These are phyloP conservation scores for Penicillium sclerotigenum DNA, from an alignment of 2,329 filamentous ascomycete genomes.

Conservation along the genomic window DNA sequence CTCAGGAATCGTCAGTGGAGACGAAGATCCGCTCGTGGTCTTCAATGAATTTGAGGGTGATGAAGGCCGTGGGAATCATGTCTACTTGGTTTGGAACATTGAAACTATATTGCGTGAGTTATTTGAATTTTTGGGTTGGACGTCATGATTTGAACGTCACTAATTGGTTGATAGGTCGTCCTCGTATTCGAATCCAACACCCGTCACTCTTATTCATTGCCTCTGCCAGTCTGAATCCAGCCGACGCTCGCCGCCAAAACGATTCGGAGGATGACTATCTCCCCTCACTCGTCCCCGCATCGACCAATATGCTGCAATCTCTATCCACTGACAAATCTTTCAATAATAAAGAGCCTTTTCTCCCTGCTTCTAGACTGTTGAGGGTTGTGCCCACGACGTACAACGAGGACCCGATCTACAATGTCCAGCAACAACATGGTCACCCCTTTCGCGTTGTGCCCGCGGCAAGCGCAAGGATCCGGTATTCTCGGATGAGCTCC, in stretches of 20 bases:
- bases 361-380: slow-evolving; percentile 57
- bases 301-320: slow-evolving; percentile 56
- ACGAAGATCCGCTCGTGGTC: slow-evolving; percentile 45
- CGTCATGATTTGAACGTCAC: not conserved
- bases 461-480: slow-evolving; percentile 55
- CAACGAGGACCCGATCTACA: slow-evolving; percentile 49
- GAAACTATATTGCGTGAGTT: slow-evolving; percentile 42
- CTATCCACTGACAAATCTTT: slow-evolving; percentile 51
- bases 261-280: slow-evolving; percentile 51
- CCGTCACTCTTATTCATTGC: slow-evolving; percentile 56
- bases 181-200: slow-evolving; percentile 53
- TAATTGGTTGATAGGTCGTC: slow-evolving; percentile 32
- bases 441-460: slow-evolving; percentile 55
- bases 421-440: slow-evolving; percentile 53
- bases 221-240: slow-evolving; percentile 46
- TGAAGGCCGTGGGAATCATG: slow-evolving; percentile 38
- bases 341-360: slow-evolving; percentile 48
- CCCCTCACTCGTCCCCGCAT: slow-evolving; percentile 53
- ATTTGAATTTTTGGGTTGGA: not conserved
- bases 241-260: slow-evolving; percentile 37
- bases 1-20: slow-evolving; percentile 37
- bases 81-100: slow-evolving; percentile 47
- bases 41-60: slow-evolving; percentile 44
- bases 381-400: slow-evolving; percentile 54
- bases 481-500: slow-evolving; percentile 51